Base-by-base conservation (phyloP, 352 stramenopile species). In the Phytopythium aichiense region DNA sequence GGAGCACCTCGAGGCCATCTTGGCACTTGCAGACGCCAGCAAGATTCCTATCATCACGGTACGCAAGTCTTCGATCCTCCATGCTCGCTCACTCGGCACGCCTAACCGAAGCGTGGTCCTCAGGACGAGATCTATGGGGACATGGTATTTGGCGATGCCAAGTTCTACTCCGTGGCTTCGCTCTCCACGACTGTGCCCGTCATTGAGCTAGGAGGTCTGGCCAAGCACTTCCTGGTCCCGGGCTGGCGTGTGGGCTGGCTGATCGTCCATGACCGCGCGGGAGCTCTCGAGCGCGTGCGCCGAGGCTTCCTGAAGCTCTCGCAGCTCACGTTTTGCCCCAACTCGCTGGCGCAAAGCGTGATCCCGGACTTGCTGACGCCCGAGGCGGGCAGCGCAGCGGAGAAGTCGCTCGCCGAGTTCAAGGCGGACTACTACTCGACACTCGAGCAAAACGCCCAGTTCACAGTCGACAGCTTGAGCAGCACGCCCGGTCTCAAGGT, bases 191-290 rank as follows among this genome's bases (percentile, higher is more conserved):
- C 76, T 13, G 88, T 96, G 1, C 89, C 89, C 1, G 79, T 97
- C 11, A 70, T 97, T 13, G 72, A 84, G 9, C 72, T 94, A 20
- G 76, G 87, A 46, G 89, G 90, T n/a, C 66, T 99, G 18, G 95
- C 94, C 15, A 99, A 99, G 74, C 93, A 98, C 64, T 99, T 97
- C 68, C 72, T 98, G 20, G 80, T 98, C 20, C 95, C 96, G 20
- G 96, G 96, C 33, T 98, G 95, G 92, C 85, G 96, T 58, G 79
- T 99, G 9, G 96, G 96, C 23, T 99, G 96, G 96, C 66, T 98
- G 51, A 82, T 97, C 55, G 91, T 99, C 57, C 89, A 98, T 63
- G 95, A 98, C 69, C 86, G 87, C 63, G 79, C 89, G 62, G 58
- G 88, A 42, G 61, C 89, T 28, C 55, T 94, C 25, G 78, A 81